phyloP scores from a whole-genome alignment of 257 asterid species.

The Solanum pinnatisectum region DNA sequence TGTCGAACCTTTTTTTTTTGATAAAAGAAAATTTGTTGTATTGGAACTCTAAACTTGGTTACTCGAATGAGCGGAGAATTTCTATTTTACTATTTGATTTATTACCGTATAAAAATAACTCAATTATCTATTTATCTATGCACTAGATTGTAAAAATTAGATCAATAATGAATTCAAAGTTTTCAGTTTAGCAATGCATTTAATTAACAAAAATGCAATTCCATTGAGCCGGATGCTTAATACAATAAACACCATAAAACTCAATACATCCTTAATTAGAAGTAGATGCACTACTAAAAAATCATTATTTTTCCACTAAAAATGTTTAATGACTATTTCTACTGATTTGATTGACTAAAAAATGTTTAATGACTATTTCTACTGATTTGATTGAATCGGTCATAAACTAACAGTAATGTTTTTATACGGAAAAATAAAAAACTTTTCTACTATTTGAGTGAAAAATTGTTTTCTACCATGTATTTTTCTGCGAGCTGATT shows the following conservation, averaged over 20 bases:
- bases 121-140: background rate
- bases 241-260: background rate
- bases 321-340: too few relatives aligned
- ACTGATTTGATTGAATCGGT: background rate
- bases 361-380: too few relatives aligned
- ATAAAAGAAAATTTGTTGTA: background rate
- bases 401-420: too few relatives aligned
- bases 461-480: too few relatives aligned
- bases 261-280: background rate
- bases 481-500: too few relatives aligned
- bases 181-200: background rate
- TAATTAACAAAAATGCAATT: background rate
- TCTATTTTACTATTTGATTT: background rate
- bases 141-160: too few relatives aligned
- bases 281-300: background rate
- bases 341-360: too few relatives aligned
- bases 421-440: fast-evolving
- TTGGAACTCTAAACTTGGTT: background rate
- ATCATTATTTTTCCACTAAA: background rate
- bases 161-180: background rate
- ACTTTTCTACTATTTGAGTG: fast-evolving
- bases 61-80: fast-evolving
- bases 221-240: background rate
- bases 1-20: background rate
- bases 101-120: background rate